Percentiles rank a stretch among this genome's conserved stretches.
Evolutionary conservation across 768 basidiomycete genomes (phyloP).

Genomic region (Russula compacta): DNA sequence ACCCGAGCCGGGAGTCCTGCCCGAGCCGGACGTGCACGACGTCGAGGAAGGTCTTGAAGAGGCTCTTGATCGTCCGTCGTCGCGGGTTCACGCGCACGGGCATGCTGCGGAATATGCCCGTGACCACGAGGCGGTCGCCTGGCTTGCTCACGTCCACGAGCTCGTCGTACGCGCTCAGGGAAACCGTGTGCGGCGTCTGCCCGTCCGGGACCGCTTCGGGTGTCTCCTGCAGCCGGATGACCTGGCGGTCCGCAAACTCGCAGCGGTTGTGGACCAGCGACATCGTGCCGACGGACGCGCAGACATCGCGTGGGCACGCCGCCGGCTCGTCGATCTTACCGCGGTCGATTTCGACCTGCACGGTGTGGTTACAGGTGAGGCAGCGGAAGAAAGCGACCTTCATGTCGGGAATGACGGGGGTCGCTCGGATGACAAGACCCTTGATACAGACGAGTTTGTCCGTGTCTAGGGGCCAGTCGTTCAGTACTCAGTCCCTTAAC

Average conservation of each 20-base stretch:
- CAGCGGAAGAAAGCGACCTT: conserved; percentile 98
- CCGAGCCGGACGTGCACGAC: conserved; percentile 86
- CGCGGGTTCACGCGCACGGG: conserved; percentile 93
- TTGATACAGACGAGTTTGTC: conserved; percentile 96
- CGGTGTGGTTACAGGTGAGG: conserved; percentile 90
- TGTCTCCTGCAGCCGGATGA: conserved; percentile 92
- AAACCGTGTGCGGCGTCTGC: conserved; percentile 96
- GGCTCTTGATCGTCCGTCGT: conserved; percentile 82
- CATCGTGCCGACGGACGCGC: conserved; percentile 82
- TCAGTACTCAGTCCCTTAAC: background rate
- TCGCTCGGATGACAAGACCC: conserved; percentile 94
- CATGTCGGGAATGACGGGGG: conserved; percentile 98
- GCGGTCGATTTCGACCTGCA: conserved; percentile 95
- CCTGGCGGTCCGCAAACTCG: conserved; percentile 93
- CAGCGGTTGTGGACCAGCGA: conserved; percentile 94
- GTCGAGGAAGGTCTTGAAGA: conserved; percentile 97
- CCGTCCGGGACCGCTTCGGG: conserved; percentile 97
- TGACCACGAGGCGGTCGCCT: conserved; percentile 84
- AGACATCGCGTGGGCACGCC: conserved; percentile 89
- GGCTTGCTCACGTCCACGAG: conserved; percentile 95
- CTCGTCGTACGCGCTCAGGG: conserved; percentile 96
- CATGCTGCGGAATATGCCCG: conserved; percentile 90
- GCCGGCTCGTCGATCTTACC: conserved; percentile 93
- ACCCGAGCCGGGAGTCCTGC: conserved; percentile 50
- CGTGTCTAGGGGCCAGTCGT: conserved; percentile 52